phyloP scores from a whole-genome alignment of 805 yeast species.

The Kuraishia capsulata region DNA sequence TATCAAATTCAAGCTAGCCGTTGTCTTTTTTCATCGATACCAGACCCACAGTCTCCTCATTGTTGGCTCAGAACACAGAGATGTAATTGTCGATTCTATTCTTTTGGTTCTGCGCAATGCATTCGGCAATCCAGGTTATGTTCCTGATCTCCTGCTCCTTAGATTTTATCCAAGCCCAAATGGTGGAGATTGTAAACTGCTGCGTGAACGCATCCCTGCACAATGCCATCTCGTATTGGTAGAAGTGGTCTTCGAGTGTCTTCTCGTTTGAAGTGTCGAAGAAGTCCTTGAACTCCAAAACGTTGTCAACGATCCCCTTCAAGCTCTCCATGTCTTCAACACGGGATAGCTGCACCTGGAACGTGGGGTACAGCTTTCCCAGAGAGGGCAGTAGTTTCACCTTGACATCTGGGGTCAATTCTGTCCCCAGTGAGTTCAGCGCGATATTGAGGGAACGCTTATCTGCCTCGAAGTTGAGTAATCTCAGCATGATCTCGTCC shows the following conservation, averaged over 20 bases:
- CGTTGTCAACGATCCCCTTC: slow-evolving; percentile 49
- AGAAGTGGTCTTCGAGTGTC: slow-evolving; percentile 89
- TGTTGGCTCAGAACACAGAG: slow-evolving; percentile 61
- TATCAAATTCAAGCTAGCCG: no score
- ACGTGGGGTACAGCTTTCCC: slow-evolving; percentile 74
- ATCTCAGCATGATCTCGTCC: slow-evolving; percentile 65
- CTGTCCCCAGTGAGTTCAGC: slow-evolving; percentile 81
- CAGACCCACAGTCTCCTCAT: no score
- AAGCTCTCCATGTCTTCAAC: slow-evolving; percentile 85
- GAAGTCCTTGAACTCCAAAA: slow-evolving; percentile 58
- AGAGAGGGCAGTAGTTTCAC: slow-evolving; percentile 65
- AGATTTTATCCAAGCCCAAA: slow-evolving; percentile 96
- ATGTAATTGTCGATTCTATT: slow-evolving; percentile 88
- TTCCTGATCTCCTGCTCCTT: slow-evolving; percentile 96
- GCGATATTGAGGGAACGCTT: slow-evolving; percentile 89
- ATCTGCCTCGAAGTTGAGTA: slow-evolving; percentile 89
- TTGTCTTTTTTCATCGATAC: no score
- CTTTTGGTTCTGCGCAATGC: slow-evolving; percentile 97
- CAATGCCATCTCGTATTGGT: slow-evolving; percentile 82
- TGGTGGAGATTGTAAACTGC: slow-evolving; percentile 81
- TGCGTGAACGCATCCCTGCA: slow-evolving; percentile 94
- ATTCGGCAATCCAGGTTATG: slow-evolving; percentile 99
- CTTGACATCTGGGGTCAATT: slow-evolving; percentile 66
- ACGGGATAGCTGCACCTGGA: slow-evolving; percentile 54
- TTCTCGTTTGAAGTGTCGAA: slow-evolving; percentile 41